Evolutionary conservation across 1,139 yeast species (phyloP).

Genomic region (Suhomyces wounanorum): DNA sequence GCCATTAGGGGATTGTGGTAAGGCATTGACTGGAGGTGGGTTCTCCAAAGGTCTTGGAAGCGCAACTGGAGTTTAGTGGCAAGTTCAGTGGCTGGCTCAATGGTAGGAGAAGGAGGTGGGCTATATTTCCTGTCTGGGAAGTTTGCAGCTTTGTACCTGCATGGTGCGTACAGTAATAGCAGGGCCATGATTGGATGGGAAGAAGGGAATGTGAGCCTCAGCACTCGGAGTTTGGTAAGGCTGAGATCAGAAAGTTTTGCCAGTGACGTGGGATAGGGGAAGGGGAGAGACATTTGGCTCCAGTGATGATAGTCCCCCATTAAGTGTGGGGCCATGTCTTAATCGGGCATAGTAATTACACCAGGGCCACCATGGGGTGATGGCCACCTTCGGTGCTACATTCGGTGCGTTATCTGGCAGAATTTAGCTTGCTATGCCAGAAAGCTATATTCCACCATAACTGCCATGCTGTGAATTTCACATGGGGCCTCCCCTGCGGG

Average conservation of each 20-base stretch:
- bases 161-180: slow-evolving; percentile 1
- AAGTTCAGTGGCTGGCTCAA: background rate
- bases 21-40: too few species aligned
- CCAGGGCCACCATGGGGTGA: background rate
- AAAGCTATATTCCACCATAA: too few species aligned
- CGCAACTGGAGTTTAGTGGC: too few species aligned
- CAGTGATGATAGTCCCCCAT: background rate
- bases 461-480: too few species aligned
- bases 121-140: background rate
- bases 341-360: background rate
- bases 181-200: slow-evolving; percentile 2
- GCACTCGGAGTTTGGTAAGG: background rate
- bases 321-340: background rate
- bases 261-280: background rate
- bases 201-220: background rate
- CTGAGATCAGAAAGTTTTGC: background rate
- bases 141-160: slow-evolving; percentile 5
- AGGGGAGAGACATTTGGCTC: too few species aligned
- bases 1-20: too few species aligned
- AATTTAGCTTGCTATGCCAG: too few species aligned
- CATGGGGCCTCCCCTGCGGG: too few species aligned
- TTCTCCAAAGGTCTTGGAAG: background rate
- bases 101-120: background rate
- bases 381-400: background rate
- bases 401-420: background rate